Percentiles rank a stretch among this genome's conserved stretches.
Conservation (phyloP, 176 grass and related monocot genomes). For the Phyllostachys edulis region DNA sequence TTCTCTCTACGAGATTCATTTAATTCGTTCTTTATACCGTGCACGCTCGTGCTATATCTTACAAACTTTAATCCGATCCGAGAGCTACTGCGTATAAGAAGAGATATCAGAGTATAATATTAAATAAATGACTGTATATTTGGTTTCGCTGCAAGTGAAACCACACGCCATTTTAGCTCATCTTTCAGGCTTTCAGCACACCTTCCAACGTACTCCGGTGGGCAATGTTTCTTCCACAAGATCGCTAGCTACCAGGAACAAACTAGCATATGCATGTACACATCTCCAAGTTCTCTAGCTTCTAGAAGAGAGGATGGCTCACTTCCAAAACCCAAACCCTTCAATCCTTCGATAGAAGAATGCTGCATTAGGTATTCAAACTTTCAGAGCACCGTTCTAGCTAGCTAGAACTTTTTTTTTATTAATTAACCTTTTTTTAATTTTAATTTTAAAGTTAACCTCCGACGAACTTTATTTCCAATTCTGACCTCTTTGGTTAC, state of each 20-base stretch:
- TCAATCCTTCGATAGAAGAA: slow-evolving; percentile 2
- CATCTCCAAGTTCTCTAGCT: background rate
- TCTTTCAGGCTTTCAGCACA: background rate
- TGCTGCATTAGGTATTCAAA: slow-evolving; percentile 17
- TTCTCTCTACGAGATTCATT: too few species aligned
- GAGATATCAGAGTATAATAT: too few species aligned
- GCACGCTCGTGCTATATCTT: too few species aligned
- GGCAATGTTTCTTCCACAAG: slow-evolving; percentile 3
- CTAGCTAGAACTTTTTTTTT: too few species aligned
- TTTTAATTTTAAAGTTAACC: too few species aligned
- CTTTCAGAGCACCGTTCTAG: slow-evolving; percentile 32
- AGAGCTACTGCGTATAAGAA: too few species aligned
- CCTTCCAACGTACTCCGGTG: background rate
- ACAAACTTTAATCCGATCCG: too few species aligned
- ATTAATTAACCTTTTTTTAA: too few species aligned
- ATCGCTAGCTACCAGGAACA: background rate
- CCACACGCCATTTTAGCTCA: background rate
- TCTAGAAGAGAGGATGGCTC: slow-evolving; percentile 14
- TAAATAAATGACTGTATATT: background rate
- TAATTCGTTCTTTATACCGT: too few species aligned
- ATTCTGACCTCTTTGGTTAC: too few species aligned
- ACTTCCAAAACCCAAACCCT: background rate
- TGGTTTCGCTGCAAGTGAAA: background rate
- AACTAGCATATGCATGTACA: background rate
- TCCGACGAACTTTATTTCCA: too few species aligned